Evolutionary conservation across 345 rosid genomes (phyloP).

Genomic region (Gossypium rotundifolium): DNA sequence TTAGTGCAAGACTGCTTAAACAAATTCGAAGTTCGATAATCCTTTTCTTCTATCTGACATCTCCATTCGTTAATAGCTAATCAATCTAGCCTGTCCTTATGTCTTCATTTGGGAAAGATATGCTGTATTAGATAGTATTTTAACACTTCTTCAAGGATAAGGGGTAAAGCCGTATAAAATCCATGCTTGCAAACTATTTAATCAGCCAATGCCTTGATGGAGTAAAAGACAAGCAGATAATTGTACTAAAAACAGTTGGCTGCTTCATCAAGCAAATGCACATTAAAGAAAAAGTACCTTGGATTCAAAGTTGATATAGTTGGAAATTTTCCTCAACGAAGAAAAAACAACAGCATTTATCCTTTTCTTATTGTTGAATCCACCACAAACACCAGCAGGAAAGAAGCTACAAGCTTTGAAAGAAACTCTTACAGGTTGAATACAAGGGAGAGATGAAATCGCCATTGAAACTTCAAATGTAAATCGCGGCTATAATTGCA

Average conservation of each 20-base stretch:
- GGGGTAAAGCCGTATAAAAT: neutral
- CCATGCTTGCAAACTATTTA: neutral
- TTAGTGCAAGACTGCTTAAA: neutral
- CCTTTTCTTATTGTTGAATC: conserved; percentile 8
- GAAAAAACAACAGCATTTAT: conserved; percentile 15
- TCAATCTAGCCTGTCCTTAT: no score
- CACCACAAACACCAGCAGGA: neutral
- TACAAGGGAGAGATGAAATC: neutral
- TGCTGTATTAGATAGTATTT: neutral
- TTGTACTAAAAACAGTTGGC: neutral
- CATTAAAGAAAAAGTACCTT: conserved; percentile 15
- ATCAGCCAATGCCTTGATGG: neutral
- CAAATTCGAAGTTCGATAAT: neutral
- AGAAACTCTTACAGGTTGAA: conserved; percentile 14
- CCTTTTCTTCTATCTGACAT: neutral
- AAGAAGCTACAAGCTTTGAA: neutral
- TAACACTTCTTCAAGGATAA: neutral
- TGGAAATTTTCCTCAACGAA: conserved; percentile 11
- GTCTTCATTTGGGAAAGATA: neutral
- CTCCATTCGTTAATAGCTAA: neutral
- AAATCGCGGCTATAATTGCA: neutral
- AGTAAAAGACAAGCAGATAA: neutral
- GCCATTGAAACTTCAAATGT: neutral
- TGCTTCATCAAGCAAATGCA: neutral
- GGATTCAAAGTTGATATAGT: conserved; percentile 1